These are phyloP conservation scores for Streptanthus diversifolius DNA, from an alignment of 345 rosid species.

Conservation along the genomic window DNA sequence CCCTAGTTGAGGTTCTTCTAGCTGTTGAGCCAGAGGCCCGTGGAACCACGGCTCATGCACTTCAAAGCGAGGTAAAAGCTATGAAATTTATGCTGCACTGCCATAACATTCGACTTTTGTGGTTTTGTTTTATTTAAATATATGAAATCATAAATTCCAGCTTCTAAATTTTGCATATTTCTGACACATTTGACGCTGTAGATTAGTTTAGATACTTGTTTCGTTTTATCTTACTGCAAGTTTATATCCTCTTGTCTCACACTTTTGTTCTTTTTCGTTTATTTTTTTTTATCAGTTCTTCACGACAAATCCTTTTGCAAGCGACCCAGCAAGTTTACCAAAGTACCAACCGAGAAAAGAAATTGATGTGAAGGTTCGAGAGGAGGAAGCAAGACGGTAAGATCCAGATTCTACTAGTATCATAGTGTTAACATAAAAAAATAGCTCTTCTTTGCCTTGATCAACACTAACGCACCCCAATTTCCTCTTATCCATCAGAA, in stretches of 20 bases:
- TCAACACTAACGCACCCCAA: background rate
- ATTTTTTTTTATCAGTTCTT: slow-evolving; percentile 43
- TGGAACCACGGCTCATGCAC: slow-evolving; percentile 51
- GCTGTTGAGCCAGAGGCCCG: slow-evolving; percentile 55
- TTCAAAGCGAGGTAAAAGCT: slow-evolving; percentile 49
- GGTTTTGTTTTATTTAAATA: background rate
- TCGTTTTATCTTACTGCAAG: background rate
- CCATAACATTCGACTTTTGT: background rate
- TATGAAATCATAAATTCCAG: background rate
- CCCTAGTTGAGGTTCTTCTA: slow-evolving; percentile 49
- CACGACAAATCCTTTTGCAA: slow-evolving; percentile 51
- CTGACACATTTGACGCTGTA: background rate
- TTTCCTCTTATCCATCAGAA: slow-evolving; percentile 27
- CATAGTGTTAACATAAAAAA: background rate
- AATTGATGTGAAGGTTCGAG: slow-evolving; percentile 47
- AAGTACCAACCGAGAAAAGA: slow-evolving; percentile 65
- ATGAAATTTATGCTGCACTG: background rate
- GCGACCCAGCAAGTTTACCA: slow-evolving; percentile 63
- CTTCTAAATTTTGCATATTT: background rate
- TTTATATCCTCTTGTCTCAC: slow-evolving; percentile 2
- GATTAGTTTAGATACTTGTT: background rate
- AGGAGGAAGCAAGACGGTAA: slow-evolving; percentile 55
- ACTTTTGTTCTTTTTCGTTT: background rate
- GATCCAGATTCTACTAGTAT: slow-evolving; percentile 1
- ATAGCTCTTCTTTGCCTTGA: background rate